Base-by-base conservation (phyloP, 2,329 filamentous ascomycete species). In the Nemania serpens region DNA sequence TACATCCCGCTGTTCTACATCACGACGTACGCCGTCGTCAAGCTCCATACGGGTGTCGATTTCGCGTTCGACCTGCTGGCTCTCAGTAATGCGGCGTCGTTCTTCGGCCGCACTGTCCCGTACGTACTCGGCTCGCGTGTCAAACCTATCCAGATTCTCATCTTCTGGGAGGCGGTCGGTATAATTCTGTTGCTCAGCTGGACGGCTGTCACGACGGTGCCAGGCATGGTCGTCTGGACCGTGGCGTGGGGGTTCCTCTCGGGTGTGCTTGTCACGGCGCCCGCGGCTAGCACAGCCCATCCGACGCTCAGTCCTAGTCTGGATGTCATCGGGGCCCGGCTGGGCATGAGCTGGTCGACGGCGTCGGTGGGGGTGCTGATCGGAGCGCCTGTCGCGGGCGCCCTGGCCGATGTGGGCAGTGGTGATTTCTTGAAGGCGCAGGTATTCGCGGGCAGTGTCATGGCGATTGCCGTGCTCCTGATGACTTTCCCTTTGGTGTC, bases 1-100 rank as follows among this genome's bases (percentile, higher is more conserved):
- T 34, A 20, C 5, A 36, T 58, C 10, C 56, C 56, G 12, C 22
- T 58, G 12, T 53, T 58, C 42, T 53, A 53, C 18, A 13, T 55
- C 7, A n/a, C 50, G 7, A 45, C 51, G 4, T 59, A 43, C 29
- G 45, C 57, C 0, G 45, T 5, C 3, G 18, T 39, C 17, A 22
- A 22, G 13, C 33, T 50, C 7, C 29, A 43, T 11, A 41, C 37
- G 15, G 15, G 37, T 3, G 3, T 5, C 7, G 20, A 51, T 9
- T 41, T 51, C 15, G 36, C 34, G 1, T 51, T 51, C 12, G 34
- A 51, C 15, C 48, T 51, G 9, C 34, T 51, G 11, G 34, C 48
- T 3, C n/a, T 51, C 13, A 22, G 33, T 18, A 51, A 51, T n/a
- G 48, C 34, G 3, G 48, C 48, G 12, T 51, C 48, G 3, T 39